Evolutionary conservation across 2,329 filamentous ascomycete genomes (phyloP).

Genomic region (Fusarium chaquense): DNA sequence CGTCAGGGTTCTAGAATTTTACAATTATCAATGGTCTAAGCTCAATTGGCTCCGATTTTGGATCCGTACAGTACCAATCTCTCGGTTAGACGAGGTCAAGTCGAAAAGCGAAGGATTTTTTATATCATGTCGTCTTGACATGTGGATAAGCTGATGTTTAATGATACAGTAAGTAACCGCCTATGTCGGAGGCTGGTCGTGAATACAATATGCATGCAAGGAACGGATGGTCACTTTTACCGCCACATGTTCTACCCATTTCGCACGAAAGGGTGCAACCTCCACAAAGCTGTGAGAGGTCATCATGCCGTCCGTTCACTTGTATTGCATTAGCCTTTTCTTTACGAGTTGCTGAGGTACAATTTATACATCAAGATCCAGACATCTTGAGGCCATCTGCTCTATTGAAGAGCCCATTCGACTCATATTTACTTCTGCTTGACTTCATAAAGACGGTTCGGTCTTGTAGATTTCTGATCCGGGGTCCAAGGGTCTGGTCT

Average conservation of each 20-base stretch:
- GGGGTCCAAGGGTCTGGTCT: conserved; percentile 27
- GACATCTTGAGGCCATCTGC: neutral
- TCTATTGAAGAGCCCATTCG: neutral
- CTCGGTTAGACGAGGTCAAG: conserved; percentile 17
- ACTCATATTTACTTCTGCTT: neutral
- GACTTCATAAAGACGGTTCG: neutral
- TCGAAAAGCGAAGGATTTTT: neutral
- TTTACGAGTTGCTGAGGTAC: neutral
- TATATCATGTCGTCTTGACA: neutral
- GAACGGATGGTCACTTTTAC: conserved; percentile 31
- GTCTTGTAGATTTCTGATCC: conserved; percentile 2
- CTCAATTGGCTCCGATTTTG: conserved; percentile 45
- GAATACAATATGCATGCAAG: conserved; percentile 24
- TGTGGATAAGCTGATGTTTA: neutral
- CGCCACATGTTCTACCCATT: conserved; percentile 11
- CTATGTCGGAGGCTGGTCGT: conserved; percentile 15
- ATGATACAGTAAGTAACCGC: neutral
- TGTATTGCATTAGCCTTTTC: conserved; percentile 19
- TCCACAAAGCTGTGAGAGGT: conserved; percentile 21
- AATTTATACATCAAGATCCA: neutral
- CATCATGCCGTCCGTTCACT: conserved; percentile 14
- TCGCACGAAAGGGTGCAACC: conserved; percentile 16
- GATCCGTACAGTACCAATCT: conserved; percentile 14
- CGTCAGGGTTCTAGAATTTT: conserved; percentile 46
- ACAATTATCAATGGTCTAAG: conserved; percentile 47